Conservation (phyloP, 768 basidiomycete genomes). For the Termitomyces sp. region DNA sequence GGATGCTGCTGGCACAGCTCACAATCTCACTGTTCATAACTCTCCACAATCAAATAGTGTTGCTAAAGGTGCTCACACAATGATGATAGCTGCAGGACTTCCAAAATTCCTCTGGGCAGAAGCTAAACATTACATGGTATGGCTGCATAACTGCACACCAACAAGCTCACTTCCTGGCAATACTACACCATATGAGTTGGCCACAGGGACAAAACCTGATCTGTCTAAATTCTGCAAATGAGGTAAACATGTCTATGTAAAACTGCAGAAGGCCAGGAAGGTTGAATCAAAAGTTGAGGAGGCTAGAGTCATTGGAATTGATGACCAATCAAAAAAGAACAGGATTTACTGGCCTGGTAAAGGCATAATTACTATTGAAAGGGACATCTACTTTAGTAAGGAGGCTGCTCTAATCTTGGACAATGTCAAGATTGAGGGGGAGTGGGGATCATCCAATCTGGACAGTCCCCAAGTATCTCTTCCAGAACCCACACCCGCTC, state of each 20-base stretch:
- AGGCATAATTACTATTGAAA: slow-evolving; percentile 19
- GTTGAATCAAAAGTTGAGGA: slow-evolving; percentile 3
- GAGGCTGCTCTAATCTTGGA: slow-evolving; percentile 10
- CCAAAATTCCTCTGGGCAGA: not conserved
- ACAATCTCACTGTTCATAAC: not conserved
- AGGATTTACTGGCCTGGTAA: slow-evolving; percentile 10
- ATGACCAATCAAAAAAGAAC: slow-evolving; percentile 22
- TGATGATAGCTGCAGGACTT: too few relatives aligned
- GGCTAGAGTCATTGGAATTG: slow-evolving; percentile 7
- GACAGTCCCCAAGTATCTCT: not conserved
- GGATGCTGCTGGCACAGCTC: not conserved
- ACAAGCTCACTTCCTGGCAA: not conserved
- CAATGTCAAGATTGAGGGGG: slow-evolving; percentile 8
- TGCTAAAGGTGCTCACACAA: not conserved
- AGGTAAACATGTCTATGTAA: slow-evolving; percentile 12
- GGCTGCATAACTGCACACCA: not conserved
- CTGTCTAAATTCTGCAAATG: not conserved
- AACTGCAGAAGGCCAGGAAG: slow-evolving; percentile 2
- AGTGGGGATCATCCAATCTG: slow-evolving; percentile 12
- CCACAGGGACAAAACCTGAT: slow-evolving; percentile 3
- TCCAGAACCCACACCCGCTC: not conserved
- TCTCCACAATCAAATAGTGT: slow-evolving; percentile 11
- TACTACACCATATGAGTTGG: not conserved
- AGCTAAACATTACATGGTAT: not conserved
- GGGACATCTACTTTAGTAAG: slow-evolving; percentile 19